phyloP scores from a whole-genome alignment of 148 eudicot species.

The Vaccinium myrtillus region DNA sequence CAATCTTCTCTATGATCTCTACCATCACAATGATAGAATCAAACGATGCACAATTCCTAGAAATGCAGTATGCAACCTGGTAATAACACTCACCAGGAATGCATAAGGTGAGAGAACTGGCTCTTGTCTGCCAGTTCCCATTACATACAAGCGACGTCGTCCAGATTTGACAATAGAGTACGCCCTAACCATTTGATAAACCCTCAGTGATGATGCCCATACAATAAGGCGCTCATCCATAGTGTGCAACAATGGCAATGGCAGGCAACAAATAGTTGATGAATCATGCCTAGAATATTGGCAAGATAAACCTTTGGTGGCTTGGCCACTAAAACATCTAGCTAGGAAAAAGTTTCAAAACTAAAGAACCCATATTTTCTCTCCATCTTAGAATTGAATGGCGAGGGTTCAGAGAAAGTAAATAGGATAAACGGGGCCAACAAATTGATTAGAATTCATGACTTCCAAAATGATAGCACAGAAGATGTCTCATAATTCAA shows the following conservation, averaged over 20 bases:
- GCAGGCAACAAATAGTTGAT: background rate
- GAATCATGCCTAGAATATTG: background rate
- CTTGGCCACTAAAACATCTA: background rate
- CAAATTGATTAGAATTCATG: background rate
- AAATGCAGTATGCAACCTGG: conserved; percentile 5
- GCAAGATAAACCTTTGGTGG: background rate
- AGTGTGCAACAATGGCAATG: background rate
- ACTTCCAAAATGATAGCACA: background rate
- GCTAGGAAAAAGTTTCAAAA: background rate
- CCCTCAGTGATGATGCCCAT: background rate
- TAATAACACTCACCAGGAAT: background rate
- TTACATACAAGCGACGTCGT: background rate
- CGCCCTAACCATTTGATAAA: conserved; percentile 5
- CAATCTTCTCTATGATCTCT: conserved; percentile 96
- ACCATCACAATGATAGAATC: conserved; percentile 2
- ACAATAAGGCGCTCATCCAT: background rate
- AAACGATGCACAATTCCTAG: background rate
- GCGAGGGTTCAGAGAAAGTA: background rate
- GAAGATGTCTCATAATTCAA: background rate
- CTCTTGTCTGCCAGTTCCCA: background rate
- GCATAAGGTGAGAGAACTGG: background rate
- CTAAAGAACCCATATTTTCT: background rate
- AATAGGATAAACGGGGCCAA: background rate
- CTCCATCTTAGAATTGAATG: background rate
- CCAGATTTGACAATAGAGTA: background rate